Percentiles rank a stretch among this genome's conserved stretches.
These are phyloP conservation scores for Colletotrichum sp. DNA, from an alignment of 2,329 filamentous ascomycete genomes.

Conservation along the genomic window DNA sequence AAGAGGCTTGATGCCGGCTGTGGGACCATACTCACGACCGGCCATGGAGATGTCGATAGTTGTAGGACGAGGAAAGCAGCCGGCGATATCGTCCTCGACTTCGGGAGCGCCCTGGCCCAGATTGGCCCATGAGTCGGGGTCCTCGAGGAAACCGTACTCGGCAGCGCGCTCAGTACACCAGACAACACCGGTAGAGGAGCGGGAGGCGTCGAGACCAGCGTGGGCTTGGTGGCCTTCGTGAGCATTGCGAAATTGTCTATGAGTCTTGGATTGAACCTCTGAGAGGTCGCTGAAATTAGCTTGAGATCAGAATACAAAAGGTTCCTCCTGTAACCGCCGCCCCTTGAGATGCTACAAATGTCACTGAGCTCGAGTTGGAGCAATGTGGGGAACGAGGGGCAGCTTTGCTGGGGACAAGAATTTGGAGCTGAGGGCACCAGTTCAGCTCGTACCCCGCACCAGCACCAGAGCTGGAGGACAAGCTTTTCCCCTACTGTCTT, in stretches of 20 bases:
- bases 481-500: conserved; percentile 4
- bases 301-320: background rate
- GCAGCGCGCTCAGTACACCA: conserved; percentile 89
- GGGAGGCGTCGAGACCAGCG: conserved; percentile 85
- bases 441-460: conserved; percentile 19
- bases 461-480: conserved; percentile 1
- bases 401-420: conserved; percentile 1
- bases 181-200: conserved; percentile 91
- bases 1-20: conserved; percentile 90
- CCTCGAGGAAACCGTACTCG: conserved; percentile 86
- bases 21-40: conserved; percentile 90
- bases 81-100: conserved; percentile 90
- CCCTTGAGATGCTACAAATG: conserved; percentile 12
- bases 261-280: conserved; percentile 85
- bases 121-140: conserved; percentile 88
- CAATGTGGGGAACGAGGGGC: conserved; percentile 21
- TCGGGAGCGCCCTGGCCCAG: conserved; percentile 93
- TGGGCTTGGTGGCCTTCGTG: conserved; percentile 92
- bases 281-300: conserved; percentile 18
- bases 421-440: conserved; percentile 1
- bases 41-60: conserved; percentile 79
- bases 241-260: conserved; percentile 86
- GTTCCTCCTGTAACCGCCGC: background rate
- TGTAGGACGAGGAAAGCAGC: conserved; percentile 83
- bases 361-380: conserved; percentile 14